Evolutionary conservation across 2,329 filamentous ascomycete genomes (phyloP).

Genomic region (Didymella glomerata): DNA sequence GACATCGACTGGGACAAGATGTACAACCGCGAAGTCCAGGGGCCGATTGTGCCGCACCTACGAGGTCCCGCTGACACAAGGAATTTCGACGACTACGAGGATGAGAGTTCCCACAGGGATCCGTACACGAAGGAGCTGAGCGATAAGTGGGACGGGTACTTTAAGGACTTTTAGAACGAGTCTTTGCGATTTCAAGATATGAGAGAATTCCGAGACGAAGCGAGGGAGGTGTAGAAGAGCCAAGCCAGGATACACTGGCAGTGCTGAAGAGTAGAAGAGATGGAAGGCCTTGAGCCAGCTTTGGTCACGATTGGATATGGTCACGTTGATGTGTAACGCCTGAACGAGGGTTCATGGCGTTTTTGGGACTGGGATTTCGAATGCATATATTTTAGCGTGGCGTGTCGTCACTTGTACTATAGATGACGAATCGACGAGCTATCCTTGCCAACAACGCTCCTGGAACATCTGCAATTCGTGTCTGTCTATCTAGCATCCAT

Average conservation of each 20-base stretch:
- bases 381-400: constrained; percentile 11
- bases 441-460: background rate
- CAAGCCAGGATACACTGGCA: background rate
- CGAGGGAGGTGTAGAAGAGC: background rate
- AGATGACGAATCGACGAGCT: constrained; percentile 9
- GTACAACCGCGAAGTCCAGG: constrained; percentile 68
- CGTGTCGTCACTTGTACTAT: constrained; percentile 11
- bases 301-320: background rate
- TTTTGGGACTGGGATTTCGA: background rate
- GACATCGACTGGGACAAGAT: constrained; percentile 78
- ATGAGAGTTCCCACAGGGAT: constrained; percentile 72
- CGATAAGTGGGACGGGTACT: constrained; percentile 73
- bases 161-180: constrained; percentile 69
- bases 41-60: constrained; percentile 79
- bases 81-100: constrained; percentile 85
- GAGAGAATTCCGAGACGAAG: too few species aligned
- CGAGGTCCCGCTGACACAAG: constrained; percentile 76
- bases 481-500: too few species aligned
- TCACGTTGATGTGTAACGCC: constrained; percentile 6
- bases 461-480: too few species aligned
- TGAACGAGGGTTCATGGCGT: background rate
- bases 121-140: constrained; percentile 74
- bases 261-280: background rate
- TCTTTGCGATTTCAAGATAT: background rate
- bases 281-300: background rate